phyloP scores from a whole-genome alignment of 192 early-diverging fungal genomes.

The Coemansia sp. region DNA sequence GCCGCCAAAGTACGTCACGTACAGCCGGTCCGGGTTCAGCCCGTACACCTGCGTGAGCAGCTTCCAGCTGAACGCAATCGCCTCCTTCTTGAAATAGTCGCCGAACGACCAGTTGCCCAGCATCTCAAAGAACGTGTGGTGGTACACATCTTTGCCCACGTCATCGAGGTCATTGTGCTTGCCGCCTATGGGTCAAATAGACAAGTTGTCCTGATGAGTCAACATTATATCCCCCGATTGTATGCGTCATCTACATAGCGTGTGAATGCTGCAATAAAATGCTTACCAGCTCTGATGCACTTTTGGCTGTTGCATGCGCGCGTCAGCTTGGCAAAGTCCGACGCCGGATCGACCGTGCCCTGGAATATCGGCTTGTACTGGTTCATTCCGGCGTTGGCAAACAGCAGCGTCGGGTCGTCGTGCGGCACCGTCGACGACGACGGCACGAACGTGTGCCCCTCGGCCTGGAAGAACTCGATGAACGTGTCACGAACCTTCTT shows the following conservation, averaged over 20 bases:
- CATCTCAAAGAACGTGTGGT: constrained; percentile 99
- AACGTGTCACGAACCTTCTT: constrained; percentile 80
- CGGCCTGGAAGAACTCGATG: constrained; percentile 75
- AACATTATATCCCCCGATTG: not conserved
- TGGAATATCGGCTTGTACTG: constrained; percentile 98
- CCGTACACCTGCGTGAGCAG: constrained; percentile 82
- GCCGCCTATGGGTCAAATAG: constrained; percentile 65
- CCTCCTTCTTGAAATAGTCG: constrained; percentile 98
- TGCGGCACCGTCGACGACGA: constrained; percentile 93
- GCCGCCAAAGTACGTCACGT: constrained; percentile 96
- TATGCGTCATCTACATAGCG: not conserved
- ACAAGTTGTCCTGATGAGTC: not conserved
- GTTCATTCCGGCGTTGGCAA: constrained; percentile 97
- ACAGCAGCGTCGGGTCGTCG: constrained; percentile 94
- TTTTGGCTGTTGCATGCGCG: constrained; percentile 97
- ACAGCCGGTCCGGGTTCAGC: constrained; percentile 82
- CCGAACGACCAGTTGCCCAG: constrained; percentile 99
- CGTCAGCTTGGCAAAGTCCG: constrained; percentile 82
- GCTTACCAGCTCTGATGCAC: constrained; percentile 94
- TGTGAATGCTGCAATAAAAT: not conserved
- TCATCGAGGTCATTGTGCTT: constrained; percentile 99
- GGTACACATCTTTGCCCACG: constrained; percentile 96
- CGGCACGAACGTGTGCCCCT: constrained; percentile 69
- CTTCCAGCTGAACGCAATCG: constrained; percentile 87
- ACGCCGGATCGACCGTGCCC: constrained; percentile 91